Conservation (phyloP, 495 filamentous ascomycete genomes). For the Aspergillus bertholletiae region DNA sequence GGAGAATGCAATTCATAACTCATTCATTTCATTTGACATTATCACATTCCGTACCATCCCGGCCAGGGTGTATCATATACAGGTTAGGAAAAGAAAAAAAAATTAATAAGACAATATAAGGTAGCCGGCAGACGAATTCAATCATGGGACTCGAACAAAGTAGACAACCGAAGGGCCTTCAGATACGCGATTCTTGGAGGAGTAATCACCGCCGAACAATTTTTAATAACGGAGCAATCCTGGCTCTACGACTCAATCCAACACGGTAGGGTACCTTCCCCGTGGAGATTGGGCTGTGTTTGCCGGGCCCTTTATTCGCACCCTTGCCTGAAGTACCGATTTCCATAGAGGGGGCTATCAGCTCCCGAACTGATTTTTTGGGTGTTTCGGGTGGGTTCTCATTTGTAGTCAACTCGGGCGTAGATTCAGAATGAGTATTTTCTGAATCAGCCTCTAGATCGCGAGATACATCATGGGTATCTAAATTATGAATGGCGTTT, state of each 20-base stretch:
- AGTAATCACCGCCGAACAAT: slow-evolving; percentile 54
- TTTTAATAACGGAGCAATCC: slow-evolving; percentile 65
- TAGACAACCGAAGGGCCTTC: not conserved
- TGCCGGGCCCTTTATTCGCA: slow-evolving; percentile 26
- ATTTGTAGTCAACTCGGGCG: not conserved
- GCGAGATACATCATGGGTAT: not conserved
- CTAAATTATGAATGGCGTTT: not conserved
- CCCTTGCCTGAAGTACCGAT: not conserved
- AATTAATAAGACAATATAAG: not conserved
- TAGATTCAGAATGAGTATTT: not conserved
- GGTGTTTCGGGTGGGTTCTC: slow-evolving; percentile 18
- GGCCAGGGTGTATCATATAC: not conserved
- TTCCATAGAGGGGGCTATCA: not conserved
- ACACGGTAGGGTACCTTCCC: slow-evolving; percentile 60
- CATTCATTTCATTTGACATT: slow-evolving; percentile 2
- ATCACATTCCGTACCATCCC: not conserved
- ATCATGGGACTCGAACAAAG: not conserved
- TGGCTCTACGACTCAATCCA: slow-evolving; percentile 60
- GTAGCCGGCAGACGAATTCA: not conserved
- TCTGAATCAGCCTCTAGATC: not conserved
- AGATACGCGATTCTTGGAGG: not conserved
- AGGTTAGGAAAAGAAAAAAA: not conserved
- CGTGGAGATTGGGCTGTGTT: slow-evolving; percentile 48
- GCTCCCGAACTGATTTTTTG: slow-evolving; percentile 10
- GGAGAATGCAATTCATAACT: not conserved